Evolutionary conservation across 139 green algal genomes (phyloP).

Genomic region (Edaphochlamys debaryana): DNA sequence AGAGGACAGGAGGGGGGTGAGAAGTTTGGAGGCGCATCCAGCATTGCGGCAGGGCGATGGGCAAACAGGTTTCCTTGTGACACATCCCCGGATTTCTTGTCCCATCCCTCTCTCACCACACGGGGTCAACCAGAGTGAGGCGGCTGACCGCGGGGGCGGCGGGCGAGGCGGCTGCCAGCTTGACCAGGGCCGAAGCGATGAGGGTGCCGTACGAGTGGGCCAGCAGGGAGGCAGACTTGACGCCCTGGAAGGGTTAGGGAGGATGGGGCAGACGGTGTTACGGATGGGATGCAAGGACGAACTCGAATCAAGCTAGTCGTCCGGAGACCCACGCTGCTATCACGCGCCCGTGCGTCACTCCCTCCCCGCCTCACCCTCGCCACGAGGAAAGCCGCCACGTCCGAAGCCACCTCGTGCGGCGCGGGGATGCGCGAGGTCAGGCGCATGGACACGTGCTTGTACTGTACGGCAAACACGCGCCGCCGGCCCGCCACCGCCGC

Average conservation of each 20-base stretch:
- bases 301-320: no score
- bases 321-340: no score
- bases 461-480: constrained; percentile 60
- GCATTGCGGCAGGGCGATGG: no score
- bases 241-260: constrained; percentile 18
- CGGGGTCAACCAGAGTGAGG: constrained; percentile 52
- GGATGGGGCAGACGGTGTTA: neutral
- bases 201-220: constrained; percentile 59
- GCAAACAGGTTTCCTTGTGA: no score
- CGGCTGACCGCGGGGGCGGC: constrained; percentile 6
- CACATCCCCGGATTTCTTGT: no score
- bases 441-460: constrained; percentile 65
- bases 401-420: constrained; percentile 49
- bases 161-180: constrained; percentile 19
- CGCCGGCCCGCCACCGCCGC: neutral
- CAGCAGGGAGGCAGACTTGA: constrained; percentile 26
- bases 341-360: no score
- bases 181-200: constrained; percentile 42
- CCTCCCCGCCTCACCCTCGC: constrained; percentile 19
- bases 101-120: no score
- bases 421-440: constrained; percentile 54
- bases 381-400: constrained; percentile 52
- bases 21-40: no score
- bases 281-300: no score
- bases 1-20: neutral